Conservation (phyloP, 768 basidiomycete genomes). For the Pholiota molesta region DNA sequence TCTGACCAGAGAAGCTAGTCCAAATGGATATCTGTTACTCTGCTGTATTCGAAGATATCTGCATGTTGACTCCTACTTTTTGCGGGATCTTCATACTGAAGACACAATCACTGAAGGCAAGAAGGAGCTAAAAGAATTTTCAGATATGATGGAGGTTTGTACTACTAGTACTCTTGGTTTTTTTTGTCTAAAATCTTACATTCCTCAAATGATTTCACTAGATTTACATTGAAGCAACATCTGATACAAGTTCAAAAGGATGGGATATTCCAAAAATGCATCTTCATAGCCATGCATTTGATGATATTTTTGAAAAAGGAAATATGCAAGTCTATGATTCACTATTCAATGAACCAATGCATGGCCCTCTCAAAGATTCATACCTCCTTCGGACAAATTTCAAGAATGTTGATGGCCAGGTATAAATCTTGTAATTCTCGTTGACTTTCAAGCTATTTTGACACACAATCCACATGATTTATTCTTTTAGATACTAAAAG, state of each 20-base stretch:
- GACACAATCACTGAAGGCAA: slow-evolving; percentile 30
- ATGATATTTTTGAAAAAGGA: slow-evolving; percentile 37
- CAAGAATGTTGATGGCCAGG: slow-evolving; percentile 34
- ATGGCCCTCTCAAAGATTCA: slow-evolving; percentile 29
- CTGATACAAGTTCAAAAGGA: slow-evolving; percentile 18
- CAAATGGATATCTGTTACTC: slow-evolving; percentile 29
- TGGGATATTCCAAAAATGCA: slow-evolving; percentile 42
- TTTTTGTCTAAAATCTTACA: background rate
- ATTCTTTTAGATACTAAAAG: slow-evolving; percentile 17
- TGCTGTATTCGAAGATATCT: slow-evolving; percentile 28
- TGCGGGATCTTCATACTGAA: slow-evolving; percentile 33
- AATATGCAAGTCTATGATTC: slow-evolving; percentile 32
- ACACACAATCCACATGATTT: background rate
- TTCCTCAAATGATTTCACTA: background rate
- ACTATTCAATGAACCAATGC: slow-evolving; percentile 32
- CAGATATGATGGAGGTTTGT: slow-evolving; percentile 23
- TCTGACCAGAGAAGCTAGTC: slow-evolving; percentile 7
- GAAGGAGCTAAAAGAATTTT: slow-evolving; percentile 22
- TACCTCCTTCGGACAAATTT: slow-evolving; percentile 33
- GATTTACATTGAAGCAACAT: slow-evolving; percentile 17
- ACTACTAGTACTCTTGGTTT: slow-evolving; percentile 3
- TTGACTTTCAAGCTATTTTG: background rate
- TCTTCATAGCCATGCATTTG: slow-evolving; percentile 30
- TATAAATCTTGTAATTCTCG: slow-evolving; percentile 12
- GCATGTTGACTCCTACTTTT: slow-evolving; percentile 28